phyloP scores from a whole-genome alignment of 768 basidiomycete genomes.

The Boletus rufocinnamomeus region DNA sequence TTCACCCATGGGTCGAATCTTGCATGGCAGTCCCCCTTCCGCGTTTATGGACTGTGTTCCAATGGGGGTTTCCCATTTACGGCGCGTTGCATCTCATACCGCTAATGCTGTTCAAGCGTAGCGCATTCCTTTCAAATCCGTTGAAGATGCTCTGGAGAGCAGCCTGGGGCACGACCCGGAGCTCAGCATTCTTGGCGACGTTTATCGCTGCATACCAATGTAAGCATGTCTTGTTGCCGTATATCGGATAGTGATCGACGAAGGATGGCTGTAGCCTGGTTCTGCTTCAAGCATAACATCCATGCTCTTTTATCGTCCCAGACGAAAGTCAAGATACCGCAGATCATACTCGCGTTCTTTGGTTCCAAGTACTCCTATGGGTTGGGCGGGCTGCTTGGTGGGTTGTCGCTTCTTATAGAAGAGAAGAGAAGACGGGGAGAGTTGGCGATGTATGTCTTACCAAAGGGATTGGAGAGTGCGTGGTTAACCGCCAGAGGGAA shows the following conservation, averaged over 20 bases:
- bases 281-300: conserved; percentile 66
- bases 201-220: conserved; percentile 85
- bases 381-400: conserved; percentile 71
- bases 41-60: conserved; percentile 78
- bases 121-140: conserved; percentile 66
- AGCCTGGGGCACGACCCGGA: conserved; percentile 71
- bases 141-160: conserved; percentile 64
- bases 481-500: conserved; percentile 80
- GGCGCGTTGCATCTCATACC: conserved; percentile 91
- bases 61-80: conserved; percentile 84
- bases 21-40: conserved; percentile 47
- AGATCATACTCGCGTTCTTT: conserved; percentile 54
- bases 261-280: conserved; percentile 44
- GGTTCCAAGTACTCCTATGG: conserved; percentile 73
- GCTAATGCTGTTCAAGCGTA: conserved; percentile 76
- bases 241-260: not conserved
- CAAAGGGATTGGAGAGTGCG: conserved; percentile 87
- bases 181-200: conserved; percentile 82
- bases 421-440: conserved; percentile 87
- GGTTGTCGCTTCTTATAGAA: conserved; percentile 82
- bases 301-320: conserved; percentile 51
- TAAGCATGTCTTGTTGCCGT: conserved; percentile 35
- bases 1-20: conserved; percentile 71
- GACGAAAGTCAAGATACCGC: conserved; percentile 39
- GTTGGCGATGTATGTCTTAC: conserved; percentile 89